Conservation (phyloP, 2,329 filamentous ascomycete genomes). For the Aspergillus fumigatiaffinis region DNA sequence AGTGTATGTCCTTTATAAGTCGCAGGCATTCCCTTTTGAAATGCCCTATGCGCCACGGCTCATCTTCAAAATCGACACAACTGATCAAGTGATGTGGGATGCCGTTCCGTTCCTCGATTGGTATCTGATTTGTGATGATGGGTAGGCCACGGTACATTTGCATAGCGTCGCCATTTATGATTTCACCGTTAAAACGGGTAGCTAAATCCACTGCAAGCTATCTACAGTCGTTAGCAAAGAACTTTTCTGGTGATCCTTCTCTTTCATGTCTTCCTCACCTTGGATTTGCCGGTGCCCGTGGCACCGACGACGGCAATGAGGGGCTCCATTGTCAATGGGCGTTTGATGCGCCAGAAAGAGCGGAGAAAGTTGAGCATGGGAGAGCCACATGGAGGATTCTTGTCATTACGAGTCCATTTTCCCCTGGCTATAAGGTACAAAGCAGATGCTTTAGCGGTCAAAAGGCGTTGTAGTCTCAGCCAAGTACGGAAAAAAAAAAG, state of each 20-base stretch:
- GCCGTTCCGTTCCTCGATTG: constrained; percentile 66
- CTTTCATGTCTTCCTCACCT: constrained; percentile 52
- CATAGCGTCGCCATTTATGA: constrained; percentile 98
- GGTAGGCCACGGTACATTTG: constrained; percentile 91
- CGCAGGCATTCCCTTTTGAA: constrained; percentile 68
- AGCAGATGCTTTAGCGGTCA: neutral
- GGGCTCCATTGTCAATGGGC: constrained; percentile 44
- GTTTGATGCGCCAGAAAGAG: constrained; percentile 17
- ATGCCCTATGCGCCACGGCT: constrained; percentile 76
- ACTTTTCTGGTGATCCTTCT: neutral
- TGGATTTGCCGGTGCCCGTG: constrained; percentile 90
- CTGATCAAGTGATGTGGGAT: constrained; percentile 86
- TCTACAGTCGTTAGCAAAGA: constrained; percentile 25
- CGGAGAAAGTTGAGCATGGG: constrained; percentile 27
- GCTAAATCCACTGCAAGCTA: constrained; percentile 90
- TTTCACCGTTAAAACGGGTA: constrained; percentile 76
- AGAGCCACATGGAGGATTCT: neutral
- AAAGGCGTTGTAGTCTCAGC: neutral
- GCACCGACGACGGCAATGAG: constrained; percentile 81
- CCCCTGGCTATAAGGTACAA: neutral
- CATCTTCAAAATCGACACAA: constrained; percentile 68
- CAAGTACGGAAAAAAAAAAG: constrained; percentile 1
- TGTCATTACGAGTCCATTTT: constrained; percentile 9
- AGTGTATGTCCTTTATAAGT: constrained; percentile 72
- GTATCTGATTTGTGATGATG: constrained; percentile 93